Percentiles rank a stretch among this genome's conserved stretches.
phyloP scores from a whole-genome alignment of 805 yeast species.

The Candida taoyuanica region DNA sequence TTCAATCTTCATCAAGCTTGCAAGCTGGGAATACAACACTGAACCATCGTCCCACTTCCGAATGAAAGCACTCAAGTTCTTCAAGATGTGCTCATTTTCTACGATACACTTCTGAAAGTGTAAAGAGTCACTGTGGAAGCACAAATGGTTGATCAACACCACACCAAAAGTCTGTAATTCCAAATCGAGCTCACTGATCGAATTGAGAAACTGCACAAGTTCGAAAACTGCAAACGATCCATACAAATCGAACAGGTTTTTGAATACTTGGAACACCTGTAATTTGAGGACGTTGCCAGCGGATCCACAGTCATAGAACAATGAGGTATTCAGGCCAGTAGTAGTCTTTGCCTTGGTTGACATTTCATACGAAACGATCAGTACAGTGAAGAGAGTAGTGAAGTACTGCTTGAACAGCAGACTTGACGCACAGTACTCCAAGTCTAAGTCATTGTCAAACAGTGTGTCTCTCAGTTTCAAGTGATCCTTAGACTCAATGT shows the following conservation, averaged over 20 bases:
- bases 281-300: constrained; percentile 20
- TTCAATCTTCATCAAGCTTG: constrained; percentile 4
- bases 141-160: constrained; percentile 28
- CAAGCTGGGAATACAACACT: constrained; percentile 16
- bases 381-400: constrained; percentile 12
- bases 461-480: constrained; percentile 9
- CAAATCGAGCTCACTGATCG: constrained; percentile 32
- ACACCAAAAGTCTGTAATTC: constrained; percentile 30
- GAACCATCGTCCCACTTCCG: constrained; percentile 34
- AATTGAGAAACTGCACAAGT: constrained; percentile 31
- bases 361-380: constrained; percentile 17
- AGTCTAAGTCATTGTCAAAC: constrained; percentile 4
- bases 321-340: constrained; percentile 3
- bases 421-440: constrained; percentile 14
- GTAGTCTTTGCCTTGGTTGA: constrained; percentile 17
- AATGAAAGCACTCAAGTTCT: constrained; percentile 24
- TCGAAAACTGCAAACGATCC: constrained; percentile 33
- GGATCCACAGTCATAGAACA: constrained; percentile 16
- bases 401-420: constrained; percentile 14
- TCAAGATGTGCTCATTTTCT: constrained; percentile 25
- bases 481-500: constrained; percentile 1
- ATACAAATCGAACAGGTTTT: constrained; percentile 32
- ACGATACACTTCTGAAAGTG: constrained; percentile 13
- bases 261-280: constrained; percentile 27
- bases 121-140: constrained; percentile 18